Percentiles rank a stretch among this genome's conserved stretches.
These are phyloP conservation scores for Cerioporus squamosus DNA, from an alignment of 1,284 basidiomycete species.

Conservation along the genomic window DNA sequence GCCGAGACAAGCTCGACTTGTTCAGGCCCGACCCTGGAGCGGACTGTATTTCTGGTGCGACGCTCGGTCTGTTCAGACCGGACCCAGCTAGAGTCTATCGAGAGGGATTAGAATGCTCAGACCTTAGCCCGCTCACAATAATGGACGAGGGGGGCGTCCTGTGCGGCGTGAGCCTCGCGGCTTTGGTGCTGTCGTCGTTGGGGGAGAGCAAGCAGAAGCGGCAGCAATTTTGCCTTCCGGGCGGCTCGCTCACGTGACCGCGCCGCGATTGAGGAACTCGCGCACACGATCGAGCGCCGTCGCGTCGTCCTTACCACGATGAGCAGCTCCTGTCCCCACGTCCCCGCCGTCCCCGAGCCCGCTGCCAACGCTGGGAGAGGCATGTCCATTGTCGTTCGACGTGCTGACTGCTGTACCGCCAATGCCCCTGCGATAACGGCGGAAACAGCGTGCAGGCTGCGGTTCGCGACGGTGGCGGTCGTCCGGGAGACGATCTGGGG, in stretches of 20 bases:
- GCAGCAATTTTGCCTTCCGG: constrained; percentile 4
- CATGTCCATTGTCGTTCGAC: too few relatives aligned
- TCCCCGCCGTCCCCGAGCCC: too few relatives aligned
- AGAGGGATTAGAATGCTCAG: constrained; percentile 58
- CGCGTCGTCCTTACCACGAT: too few relatives aligned
- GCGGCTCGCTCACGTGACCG: neutral
- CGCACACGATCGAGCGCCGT: too few relatives aligned
- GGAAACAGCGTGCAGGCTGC: neutral
- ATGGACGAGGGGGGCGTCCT: constrained; percentile 35
- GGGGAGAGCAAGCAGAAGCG: neutral
- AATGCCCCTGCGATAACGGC: too few relatives aligned
- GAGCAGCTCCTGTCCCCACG: too few relatives aligned
- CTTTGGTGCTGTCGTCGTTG: constrained; percentile 47
- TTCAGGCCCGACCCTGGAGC: constrained; percentile 9
- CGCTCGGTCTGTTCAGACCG: constrained; percentile 48
- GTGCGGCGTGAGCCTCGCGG: constrained; percentile 56
- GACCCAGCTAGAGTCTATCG: constrained; percentile 55
- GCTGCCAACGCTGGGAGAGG: too few relatives aligned
- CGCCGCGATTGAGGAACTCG: too few relatives aligned
- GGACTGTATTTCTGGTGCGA: constrained; percentile 53
- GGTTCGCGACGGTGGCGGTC: neutral
- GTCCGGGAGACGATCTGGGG: constrained; percentile 1
- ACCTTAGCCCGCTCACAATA: constrained; percentile 64
- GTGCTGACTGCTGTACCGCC: too few relatives aligned
- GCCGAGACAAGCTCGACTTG: neutral